phyloP scores from a whole-genome alignment of 331 rosid genomes.

The Quercus tomentella region DNA sequence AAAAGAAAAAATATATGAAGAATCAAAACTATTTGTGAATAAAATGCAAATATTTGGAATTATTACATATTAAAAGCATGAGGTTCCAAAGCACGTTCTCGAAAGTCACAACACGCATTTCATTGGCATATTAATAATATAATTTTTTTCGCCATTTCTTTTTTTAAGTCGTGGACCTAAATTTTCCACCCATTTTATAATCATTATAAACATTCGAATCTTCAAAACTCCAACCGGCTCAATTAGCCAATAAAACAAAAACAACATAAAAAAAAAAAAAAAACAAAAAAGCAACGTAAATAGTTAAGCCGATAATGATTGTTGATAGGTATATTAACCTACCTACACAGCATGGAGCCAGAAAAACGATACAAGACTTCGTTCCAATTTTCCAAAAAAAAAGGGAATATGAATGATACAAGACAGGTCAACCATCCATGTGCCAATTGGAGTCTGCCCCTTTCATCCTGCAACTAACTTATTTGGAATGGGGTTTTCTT shows the following conservation, averaged over 20 bases:
- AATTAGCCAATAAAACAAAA: background rate
- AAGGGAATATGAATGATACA: too few relatives aligned
- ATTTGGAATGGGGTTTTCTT: background rate
- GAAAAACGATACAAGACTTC: too few relatives aligned
- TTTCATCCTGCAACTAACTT: background rate
- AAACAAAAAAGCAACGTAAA: background rate
- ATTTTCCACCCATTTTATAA: background rate
- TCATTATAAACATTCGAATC: too few relatives aligned
- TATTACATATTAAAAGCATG: background rate
- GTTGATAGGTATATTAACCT: background rate
- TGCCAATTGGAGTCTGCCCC: background rate
- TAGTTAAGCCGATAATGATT: background rate
- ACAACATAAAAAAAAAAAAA: background rate
- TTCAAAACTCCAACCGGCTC: background rate
- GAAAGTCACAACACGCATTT: too few relatives aligned
- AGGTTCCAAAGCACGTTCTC: background rate
- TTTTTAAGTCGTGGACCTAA: background rate
- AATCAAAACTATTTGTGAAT: background rate
- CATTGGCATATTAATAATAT: too few relatives aligned
- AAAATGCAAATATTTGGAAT: background rate
- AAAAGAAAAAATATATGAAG: background rate
- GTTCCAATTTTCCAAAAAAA: too few relatives aligned
- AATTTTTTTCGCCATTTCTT: background rate
- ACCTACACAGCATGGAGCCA: background rate
- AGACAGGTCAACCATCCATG: slow-evolving; percentile 9